phyloP scores from a whole-genome alignment of 208 protist species.

The Trypanosoma rangeli region DNA sequence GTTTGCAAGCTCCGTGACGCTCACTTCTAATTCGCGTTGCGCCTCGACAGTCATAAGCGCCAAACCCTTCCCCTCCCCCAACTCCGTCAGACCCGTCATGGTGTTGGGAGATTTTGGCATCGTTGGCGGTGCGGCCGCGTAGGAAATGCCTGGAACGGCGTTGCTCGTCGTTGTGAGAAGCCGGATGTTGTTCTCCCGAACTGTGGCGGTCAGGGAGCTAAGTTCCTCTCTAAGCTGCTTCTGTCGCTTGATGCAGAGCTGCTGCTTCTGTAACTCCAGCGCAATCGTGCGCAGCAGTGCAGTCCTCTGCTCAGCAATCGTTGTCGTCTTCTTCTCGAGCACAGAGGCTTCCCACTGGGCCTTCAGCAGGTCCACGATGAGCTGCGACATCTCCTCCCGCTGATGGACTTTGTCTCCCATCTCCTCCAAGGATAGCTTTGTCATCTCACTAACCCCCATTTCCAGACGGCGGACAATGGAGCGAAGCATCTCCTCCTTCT shows the following conservation, averaged over 20 bases:
- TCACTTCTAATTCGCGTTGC: conserved; percentile 44
- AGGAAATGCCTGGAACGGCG: neutral
- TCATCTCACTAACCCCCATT: conserved; percentile 26
- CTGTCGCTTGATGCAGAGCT: conserved; percentile 42
- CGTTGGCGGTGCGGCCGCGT: conserved; percentile 10
- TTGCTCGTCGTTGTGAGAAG: conserved; percentile 17
- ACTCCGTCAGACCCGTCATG: conserved; percentile 10
- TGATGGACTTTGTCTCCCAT: conserved; percentile 22
- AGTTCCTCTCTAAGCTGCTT: conserved; percentile 38
- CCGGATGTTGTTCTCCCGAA: conserved; percentile 19
- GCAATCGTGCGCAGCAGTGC: conserved; percentile 41
- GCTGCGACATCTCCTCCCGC: conserved; percentile 30
- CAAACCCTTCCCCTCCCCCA: conserved; percentile 2
- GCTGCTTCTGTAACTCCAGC: conserved; percentile 51
- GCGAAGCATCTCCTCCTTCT: conserved; percentile 34
- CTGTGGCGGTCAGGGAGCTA: conserved; percentile 29
- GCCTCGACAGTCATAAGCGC: conserved; percentile 27
- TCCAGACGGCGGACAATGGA: conserved; percentile 31
- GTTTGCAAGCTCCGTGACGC: conserved; percentile 41
- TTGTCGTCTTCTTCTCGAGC: conserved; percentile 28
- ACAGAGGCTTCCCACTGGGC: conserved; percentile 28
- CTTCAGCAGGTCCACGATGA: conserved; percentile 38
- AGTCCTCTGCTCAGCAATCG: conserved; percentile 23
- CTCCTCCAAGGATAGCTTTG: conserved; percentile 23
- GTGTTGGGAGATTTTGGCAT: conserved; percentile 28